phyloP scores from a whole-genome alignment of 2,329 filamentous ascomycete genomes.

The Colletotrichum viniferum region DNA sequence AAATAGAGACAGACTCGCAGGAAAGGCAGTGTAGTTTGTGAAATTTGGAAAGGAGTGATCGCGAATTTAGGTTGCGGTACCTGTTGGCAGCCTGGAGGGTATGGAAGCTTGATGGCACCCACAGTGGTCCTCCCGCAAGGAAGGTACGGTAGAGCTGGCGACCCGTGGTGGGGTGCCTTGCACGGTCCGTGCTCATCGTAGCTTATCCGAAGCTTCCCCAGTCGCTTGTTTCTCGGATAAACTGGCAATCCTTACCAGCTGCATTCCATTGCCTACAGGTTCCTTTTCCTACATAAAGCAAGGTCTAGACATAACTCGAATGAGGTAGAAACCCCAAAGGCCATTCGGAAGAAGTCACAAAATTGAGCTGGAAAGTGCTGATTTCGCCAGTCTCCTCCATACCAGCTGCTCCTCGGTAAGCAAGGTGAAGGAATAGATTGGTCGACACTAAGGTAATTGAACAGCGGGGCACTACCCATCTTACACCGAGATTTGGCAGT shows the following conservation, averaged over 20 bases:
- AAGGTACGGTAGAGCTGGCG: background rate
- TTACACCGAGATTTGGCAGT: background rate
- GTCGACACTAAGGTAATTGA: background rate
- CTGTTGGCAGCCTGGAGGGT: background rate
- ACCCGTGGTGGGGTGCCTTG: background rate
- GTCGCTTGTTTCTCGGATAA: constrained; percentile 5
- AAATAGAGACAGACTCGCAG: background rate
- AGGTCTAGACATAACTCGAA: background rate
- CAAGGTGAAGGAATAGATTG: background rate
- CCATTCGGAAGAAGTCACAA: background rate
- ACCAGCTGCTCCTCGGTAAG: background rate
- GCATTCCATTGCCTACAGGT: background rate
- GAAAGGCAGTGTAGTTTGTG: background rate
- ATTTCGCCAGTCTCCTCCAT: background rate
- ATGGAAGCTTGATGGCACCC: background rate
- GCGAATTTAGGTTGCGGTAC: background rate
- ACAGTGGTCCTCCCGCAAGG: background rate
- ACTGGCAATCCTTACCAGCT: background rate
- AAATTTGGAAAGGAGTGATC: background rate
- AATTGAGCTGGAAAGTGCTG: background rate
- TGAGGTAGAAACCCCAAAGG: background rate
- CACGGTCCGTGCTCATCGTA: background rate
- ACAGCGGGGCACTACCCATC: background rate
- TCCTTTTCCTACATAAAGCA: background rate
- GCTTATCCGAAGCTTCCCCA: background rate